A percentile compares a stretch with the other conserved stretches of the same genome.
Conservation (phyloP, 352 stramenopile genomes). For the Globisporangium spinosum region DNA sequence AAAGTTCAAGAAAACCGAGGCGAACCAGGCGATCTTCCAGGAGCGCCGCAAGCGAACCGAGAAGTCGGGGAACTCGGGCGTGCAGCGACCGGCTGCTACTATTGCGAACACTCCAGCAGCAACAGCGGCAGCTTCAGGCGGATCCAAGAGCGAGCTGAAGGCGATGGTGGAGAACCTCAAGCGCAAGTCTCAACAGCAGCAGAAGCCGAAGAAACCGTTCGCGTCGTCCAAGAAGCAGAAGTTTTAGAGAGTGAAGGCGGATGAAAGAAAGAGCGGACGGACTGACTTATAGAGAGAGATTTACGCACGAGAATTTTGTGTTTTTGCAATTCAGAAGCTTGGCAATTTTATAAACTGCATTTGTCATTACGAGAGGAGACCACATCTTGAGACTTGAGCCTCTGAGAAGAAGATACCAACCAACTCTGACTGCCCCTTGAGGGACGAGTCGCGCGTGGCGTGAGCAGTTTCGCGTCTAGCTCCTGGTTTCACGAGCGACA, state of each 20-base stretch:
- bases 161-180: conserved; percentile 82
- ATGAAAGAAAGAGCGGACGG: not conserved
- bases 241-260: conserved; percentile 14
- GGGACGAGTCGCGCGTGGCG: not conserved
- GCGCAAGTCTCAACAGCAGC: conserved; percentile 62
- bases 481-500: not conserved
- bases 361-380: not conserved
- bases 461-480: not conserved
- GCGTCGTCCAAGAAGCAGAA: conserved; percentile 42
- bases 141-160: conserved; percentile 45
- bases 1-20: conserved; percentile 82
- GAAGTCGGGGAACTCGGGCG: conserved; percentile 15
- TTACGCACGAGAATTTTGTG: not conserved
- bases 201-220: conserved; percentile 38
- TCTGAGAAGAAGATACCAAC: not conserved
- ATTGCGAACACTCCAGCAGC: not conserved
- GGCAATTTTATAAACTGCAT: not conserved
- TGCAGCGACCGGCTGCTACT: not conserved
- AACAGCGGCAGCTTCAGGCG: conserved; percentile 10
- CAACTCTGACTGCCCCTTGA: not conserved
- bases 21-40: conserved; percentile 75
- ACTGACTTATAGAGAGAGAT: not conserved
- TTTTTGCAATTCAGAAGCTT: not conserved
- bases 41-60: conserved; percentile 69
- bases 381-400: too few species aligned